phyloP scores from a whole-genome alignment of 1,284 basidiomycete genomes.

The Xerocomus alliaceus region DNA sequence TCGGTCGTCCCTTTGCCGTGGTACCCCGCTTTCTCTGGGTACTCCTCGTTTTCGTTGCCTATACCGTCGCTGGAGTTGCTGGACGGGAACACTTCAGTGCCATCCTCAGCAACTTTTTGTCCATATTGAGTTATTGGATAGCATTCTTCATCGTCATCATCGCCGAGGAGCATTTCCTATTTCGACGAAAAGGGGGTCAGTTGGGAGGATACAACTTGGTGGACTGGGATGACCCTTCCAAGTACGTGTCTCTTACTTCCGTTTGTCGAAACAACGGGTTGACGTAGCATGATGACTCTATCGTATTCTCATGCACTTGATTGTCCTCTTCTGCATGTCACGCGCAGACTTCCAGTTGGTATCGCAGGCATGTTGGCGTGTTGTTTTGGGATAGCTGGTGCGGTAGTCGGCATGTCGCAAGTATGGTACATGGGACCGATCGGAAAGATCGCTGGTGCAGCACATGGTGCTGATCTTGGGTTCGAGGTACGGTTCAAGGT shows the following conservation, averaged over 20 bases:
- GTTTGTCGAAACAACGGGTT: background rate
- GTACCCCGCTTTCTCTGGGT: slow-evolving; percentile 70
- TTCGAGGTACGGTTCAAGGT: slow-evolving; percentile 52
- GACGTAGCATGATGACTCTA: too few species aligned
- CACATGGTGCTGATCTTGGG: slow-evolving; percentile 60
- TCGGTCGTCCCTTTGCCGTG: slow-evolving; percentile 59
- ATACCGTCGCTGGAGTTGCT: slow-evolving; percentile 66
- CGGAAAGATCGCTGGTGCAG: slow-evolving; percentile 49
- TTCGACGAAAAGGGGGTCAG: slow-evolving; percentile 51
- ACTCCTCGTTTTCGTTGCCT: slow-evolving; percentile 56
- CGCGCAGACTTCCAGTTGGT: slow-evolving; percentile 58
- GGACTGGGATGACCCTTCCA: slow-evolving; percentile 58
- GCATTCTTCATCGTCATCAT: slow-evolving; percentile 67
- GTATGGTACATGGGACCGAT: slow-evolving; percentile 61
- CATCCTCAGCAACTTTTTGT: slow-evolving; percentile 60
- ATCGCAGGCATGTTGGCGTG: slow-evolving; percentile 59
- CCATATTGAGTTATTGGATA: slow-evolving; percentile 70
- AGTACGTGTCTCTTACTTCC: slow-evolving; percentile 35
- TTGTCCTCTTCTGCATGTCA: too few species aligned
- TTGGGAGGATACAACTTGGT: slow-evolving; percentile 61
- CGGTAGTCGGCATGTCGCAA: slow-evolving; percentile 58
- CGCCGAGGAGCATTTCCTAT: slow-evolving; percentile 63
- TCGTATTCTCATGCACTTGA: too few species aligned
- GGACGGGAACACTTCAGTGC: slow-evolving; percentile 67
- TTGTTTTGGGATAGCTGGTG: slow-evolving; percentile 54